Conservation (phyloP, 192 early-diverging fungal genomes). For the Coemansia sp. region DNA sequence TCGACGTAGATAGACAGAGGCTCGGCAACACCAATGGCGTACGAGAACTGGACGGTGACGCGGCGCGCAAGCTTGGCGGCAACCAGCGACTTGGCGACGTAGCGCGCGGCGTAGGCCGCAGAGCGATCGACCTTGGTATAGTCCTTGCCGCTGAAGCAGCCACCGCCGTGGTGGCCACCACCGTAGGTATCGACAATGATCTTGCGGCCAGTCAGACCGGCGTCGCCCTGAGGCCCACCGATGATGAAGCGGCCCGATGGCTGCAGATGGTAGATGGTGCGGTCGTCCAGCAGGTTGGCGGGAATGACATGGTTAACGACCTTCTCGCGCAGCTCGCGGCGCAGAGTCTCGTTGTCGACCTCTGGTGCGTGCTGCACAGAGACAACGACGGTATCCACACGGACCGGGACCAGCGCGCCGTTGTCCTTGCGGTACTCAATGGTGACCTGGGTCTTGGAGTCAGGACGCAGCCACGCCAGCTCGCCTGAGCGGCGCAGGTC, state of each 20-base stretch:
- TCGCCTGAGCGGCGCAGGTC: constrained; percentile 91
- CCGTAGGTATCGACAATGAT: constrained; percentile 85
- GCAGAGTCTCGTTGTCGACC: constrained; percentile 80
- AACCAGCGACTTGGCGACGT: constrained; percentile 98
- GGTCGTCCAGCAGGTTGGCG: constrained; percentile 80
- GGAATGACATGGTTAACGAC: constrained; percentile 93
- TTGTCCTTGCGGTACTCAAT: constrained; percentile 96
- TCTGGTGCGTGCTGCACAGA: constrained; percentile 95
- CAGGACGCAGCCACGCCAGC: constrained; percentile 92
- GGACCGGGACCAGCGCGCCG: constrained; percentile 91
- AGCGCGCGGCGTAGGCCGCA: constrained; percentile 95
- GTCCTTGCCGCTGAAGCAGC: constrained; percentile 99
- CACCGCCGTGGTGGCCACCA: constrained; percentile 95
- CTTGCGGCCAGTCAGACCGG: constrained; percentile 98
- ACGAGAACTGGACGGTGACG: constrained; percentile 92
- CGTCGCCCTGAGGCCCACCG: constrained; percentile 99
- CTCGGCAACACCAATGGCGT: constrained; percentile 98
- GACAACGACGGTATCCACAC: constrained; percentile 96
- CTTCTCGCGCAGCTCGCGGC: constrained; percentile 85
- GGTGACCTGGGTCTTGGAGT: constrained; percentile 99
- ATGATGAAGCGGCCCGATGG: constrained; percentile 99
- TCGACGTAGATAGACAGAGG: constrained; percentile 95
- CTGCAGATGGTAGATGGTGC: constrained; percentile 95
- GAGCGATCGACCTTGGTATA: constrained; percentile 99
- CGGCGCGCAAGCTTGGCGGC: constrained; percentile 90